Percentiles rank a stretch among this genome's conserved stretches.
Evolutionary conservation across 2,329 filamentous ascomycete species (phyloP).

Genomic region (Fusarium sacchari): DNA sequence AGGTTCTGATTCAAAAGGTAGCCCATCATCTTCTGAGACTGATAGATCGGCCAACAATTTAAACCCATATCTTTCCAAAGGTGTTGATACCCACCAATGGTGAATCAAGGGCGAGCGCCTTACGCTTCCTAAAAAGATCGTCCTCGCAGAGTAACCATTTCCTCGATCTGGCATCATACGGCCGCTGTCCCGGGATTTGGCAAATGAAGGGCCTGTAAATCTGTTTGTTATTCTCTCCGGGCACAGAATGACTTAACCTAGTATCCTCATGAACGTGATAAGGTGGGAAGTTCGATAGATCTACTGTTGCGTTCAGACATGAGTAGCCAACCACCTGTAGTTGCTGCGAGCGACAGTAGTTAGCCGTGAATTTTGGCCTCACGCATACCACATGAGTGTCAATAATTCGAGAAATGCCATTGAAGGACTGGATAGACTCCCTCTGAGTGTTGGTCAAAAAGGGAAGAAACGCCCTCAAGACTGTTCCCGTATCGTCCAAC

Average conservation of each 20-base stretch:
- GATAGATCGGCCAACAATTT: neutral
- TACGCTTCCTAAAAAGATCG: neutral
- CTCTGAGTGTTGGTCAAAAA: neutral
- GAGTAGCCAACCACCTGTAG: neutral
- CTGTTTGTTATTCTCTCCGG: too few species aligned
- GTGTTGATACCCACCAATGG: neutral
- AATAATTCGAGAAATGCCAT: neutral
- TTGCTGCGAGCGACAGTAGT: neutral
- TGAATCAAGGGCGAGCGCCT: neutral
- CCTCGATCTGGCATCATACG: neutral
- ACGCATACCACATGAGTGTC: neutral
- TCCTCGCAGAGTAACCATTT: neutral
- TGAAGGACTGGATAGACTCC: neutral
- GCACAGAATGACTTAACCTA: rapidly evolving
- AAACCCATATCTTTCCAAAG: neutral
- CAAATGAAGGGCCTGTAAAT: neutral
- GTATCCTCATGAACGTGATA: neutral
- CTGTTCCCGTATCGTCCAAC: neutral
- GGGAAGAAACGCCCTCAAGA: neutral
- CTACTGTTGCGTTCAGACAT: neutral
- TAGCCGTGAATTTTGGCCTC: neutral
- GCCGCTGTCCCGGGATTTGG: neutral
- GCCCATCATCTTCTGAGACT: too few species aligned
- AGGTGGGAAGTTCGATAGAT: neutral
- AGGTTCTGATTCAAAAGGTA: too few species aligned